Evolutionary conservation across 148 eudicot species (phyloP), one percentile per base, ranked within the genome.

Genomic region (Fagopyrum tataricum): DNA sequence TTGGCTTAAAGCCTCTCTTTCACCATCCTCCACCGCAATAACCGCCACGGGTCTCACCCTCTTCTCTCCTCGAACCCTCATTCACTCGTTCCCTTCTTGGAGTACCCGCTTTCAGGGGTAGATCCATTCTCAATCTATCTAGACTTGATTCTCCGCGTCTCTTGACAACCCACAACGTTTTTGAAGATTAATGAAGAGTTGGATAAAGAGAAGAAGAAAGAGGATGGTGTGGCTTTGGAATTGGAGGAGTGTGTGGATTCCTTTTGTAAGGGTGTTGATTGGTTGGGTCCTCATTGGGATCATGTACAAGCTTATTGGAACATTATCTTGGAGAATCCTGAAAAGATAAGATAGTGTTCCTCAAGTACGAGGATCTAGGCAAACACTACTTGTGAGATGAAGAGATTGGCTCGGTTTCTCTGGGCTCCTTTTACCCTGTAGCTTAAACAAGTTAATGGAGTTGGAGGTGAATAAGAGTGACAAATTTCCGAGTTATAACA

Each of bases 401-500:
- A 62, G 76, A 76, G 47, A 23, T 5, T 83, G 70, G 89, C 83
- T 0, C 56, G 75, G 24, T 83, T 86, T 64, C 71, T 84, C 66
- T 74, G 81, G 67, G 76, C 12, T 48, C 77, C 82, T 4, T 84
- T 84, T 67, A 61, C 80, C 4, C 0, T 84, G 88, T 37, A 83
- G 88, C 68, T 82, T 84, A 17, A 48, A 76, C 21, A 53, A 76
- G 5, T 21, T 87, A 85, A 83, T 76, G 46, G 80, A 74, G 24
- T 74, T 83, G 76, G 89, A 86, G 43, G 87, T 81, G 58, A 87
- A 85, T 76, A 82, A 83, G 62, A 76, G 21, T 1, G 85, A 86
- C 3, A 81, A 76, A n/a, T 77, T 80, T 1, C 76, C 79, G 20
- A n/a, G n/a, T n/a, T 44, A 62, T 11, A 53, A 72, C 55, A 73